Evolutionary conservation across 345 rosid genomes (phyloP).

Genomic region (Bruguiera parviflora): DNA sequence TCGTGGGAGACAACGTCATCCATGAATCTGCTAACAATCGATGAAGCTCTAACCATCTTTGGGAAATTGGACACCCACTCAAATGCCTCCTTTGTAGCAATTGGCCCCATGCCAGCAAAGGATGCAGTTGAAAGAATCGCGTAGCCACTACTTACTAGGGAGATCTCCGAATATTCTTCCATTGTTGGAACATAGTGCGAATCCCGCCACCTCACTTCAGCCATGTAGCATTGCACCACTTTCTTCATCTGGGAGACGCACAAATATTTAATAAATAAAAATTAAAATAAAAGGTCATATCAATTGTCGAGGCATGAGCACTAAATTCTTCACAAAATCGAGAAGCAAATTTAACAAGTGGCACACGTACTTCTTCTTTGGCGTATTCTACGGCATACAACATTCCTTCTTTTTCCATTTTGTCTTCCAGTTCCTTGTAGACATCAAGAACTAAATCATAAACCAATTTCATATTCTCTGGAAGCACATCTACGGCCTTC

Average conservation of each 20-base stretch:
- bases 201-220: slow-evolving; percentile 8
- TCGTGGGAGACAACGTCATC: slow-evolving; percentile 25
- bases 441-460: not conserved
- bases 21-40: slow-evolving; percentile 16
- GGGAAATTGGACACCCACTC: slow-evolving; percentile 22
- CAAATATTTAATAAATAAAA: not conserved
- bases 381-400: not conserved
- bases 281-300: not conserved
- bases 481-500: not conserved
- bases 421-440: slow-evolving; percentile 13
- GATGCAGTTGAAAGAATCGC: not conserved
- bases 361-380: slow-evolving; percentile 7
- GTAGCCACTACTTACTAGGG: not conserved
- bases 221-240: not conserved
- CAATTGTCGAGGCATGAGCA: not conserved
- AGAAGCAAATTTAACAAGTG: not conserved
- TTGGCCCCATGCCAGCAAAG: slow-evolving; percentile 17
- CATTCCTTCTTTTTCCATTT: slow-evolving; percentile 1
- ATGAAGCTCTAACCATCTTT: slow-evolving; percentile 8
- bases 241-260: not conserved
- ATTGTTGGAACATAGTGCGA: slow-evolving; percentile 7
- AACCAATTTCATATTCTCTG: slow-evolving; percentile 10
- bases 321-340: not conserved
- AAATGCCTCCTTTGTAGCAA: slow-evolving; percentile 15
- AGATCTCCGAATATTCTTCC: slow-evolving; percentile 10